phyloP scores from a whole-genome alignment of 805 yeast species.

The Candida argentea region DNA sequence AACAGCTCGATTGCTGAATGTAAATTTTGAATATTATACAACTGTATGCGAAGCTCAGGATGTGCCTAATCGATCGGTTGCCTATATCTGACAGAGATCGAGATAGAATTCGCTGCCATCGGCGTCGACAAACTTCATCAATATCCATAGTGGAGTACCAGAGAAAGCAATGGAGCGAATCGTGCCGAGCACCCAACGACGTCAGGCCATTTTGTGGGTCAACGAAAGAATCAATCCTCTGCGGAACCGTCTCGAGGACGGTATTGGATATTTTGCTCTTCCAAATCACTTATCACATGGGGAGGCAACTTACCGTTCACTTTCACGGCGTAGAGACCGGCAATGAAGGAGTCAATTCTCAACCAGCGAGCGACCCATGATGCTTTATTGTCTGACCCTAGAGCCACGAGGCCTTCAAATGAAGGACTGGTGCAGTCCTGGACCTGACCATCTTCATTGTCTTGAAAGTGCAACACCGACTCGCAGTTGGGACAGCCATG shows the following conservation, averaged over 20 bases:
- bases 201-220: no score
- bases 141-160: no score
- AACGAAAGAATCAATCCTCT: conserved; percentile 36
- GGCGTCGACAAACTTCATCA: no score
- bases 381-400: conserved; percentile 64
- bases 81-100: no score
- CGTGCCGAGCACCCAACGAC: no score
- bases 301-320: conserved; percentile 87
- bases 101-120: no score
- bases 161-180: no score
- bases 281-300: conserved; percentile 66
- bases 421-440: conserved; percentile 94
- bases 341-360: conserved; percentile 76
- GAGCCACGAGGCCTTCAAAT: conserved; percentile 89
- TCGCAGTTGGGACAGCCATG: conserved; percentile 97
- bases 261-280: conserved; percentile 67
- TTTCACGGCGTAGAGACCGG: conserved; percentile 90
- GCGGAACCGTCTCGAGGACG: conserved; percentile 94
- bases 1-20: no score
- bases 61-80: no score
- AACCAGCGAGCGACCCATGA: conserved; percentile 98
- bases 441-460: conserved; percentile 73
- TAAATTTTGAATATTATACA: no score
- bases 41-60: no score
- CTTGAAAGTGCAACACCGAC: conserved; percentile 64